Percentiles rank a stretch among this genome's conserved stretches.
These are phyloP conservation scores for Naumovozyma dairenensis DNA, from an alignment of 805 yeast genomes.

Conservation along the genomic window DNA sequence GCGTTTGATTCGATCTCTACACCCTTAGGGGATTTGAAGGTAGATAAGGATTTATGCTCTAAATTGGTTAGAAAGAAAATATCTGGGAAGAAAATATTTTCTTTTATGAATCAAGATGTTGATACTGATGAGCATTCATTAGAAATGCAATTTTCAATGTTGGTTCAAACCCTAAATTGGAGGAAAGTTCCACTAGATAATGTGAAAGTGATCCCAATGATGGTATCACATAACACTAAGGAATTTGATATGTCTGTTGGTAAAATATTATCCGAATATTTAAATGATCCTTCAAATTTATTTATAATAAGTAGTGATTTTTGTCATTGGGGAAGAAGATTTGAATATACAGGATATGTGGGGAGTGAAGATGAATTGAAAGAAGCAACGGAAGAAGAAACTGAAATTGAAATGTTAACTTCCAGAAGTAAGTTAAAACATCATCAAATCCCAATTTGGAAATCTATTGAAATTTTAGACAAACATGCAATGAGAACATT, in stretches of 20 bases:
- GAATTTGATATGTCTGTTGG: conserved; percentile 39
- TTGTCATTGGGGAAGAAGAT: conserved; percentile 85
- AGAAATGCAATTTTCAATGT: conserved; percentile 82
- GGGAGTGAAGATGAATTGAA: conserved; percentile 18
- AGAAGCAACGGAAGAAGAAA: conserved; percentile 27
- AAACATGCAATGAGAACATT: conserved; percentile 52
- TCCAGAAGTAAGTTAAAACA: conserved; percentile 21
- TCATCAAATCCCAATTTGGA: conserved; percentile 43
- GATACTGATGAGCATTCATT: conserved; percentile 88
- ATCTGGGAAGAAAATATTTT: conserved; percentile 35
- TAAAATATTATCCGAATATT: conserved; percentile 39
- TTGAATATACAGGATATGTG: conserved; percentile 48
- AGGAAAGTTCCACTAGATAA: conserved; percentile 29
- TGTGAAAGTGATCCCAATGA: conserved; percentile 61
- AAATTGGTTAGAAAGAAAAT: conserved; percentile 25
- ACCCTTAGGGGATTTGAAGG: conserved; percentile 67
- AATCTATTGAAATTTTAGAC: conserved; percentile 70
- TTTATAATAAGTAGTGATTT: conserved; percentile 85
- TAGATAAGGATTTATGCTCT: conserved; percentile 43
- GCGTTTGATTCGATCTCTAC: conserved; percentile 54
- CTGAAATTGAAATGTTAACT: conserved; percentile 24
- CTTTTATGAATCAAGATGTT: conserved; percentile 43
- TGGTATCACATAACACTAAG: conserved; percentile 57
- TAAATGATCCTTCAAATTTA: conserved; percentile 45
- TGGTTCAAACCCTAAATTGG: conserved; percentile 41